These are phyloP conservation scores for Chaetomium cochliodes DNA, from an alignment of 495 filamentous ascomycete species.

Conservation along the genomic window DNA sequence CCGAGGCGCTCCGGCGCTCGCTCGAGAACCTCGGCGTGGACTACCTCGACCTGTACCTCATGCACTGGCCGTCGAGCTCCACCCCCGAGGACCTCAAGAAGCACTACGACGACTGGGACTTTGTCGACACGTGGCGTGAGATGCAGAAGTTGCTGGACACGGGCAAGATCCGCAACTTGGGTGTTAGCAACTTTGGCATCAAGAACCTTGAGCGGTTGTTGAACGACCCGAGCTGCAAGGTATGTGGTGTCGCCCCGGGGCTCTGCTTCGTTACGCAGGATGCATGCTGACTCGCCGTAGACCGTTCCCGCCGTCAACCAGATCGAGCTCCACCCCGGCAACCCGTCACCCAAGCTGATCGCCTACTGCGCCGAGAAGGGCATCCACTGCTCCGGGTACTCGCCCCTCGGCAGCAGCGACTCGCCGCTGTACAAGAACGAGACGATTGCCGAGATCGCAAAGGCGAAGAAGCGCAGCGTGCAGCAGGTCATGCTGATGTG, in stretches of 20 bases:
- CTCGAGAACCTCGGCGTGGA: constrained; percentile 67
- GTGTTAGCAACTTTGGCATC: constrained; percentile 74
- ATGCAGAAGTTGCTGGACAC: constrained; percentile 79
- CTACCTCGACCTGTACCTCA: constrained; percentile 83
- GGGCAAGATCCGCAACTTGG: constrained; percentile 79
- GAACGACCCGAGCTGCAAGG: constrained; percentile 54
- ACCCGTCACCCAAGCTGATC: constrained; percentile 75
- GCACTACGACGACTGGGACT: constrained; percentile 64
- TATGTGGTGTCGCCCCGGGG: constrained; percentile 20
- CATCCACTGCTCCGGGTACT: constrained; percentile 69
- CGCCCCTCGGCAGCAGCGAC: constrained; percentile 59
- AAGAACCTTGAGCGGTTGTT: constrained; percentile 66
- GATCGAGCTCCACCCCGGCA: constrained; percentile 85
- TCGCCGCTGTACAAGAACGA: constrained; percentile 60
- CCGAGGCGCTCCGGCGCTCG: constrained; percentile 66
- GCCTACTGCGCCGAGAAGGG: constrained; percentile 67
- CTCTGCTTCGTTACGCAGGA: background rate
- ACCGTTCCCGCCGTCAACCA: constrained; percentile 85
- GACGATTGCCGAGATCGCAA: constrained; percentile 58
- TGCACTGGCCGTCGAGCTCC: constrained; percentile 73
- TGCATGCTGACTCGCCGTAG: constrained; percentile 51
- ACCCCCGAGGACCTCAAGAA: constrained; percentile 44
- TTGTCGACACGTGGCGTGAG: constrained; percentile 79
- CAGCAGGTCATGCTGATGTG: constrained; percentile 68
- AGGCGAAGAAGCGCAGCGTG: constrained; percentile 64